phyloP scores from a whole-genome alignment of 179 eudicot genomes.

The Drosera spatulata region DNA sequence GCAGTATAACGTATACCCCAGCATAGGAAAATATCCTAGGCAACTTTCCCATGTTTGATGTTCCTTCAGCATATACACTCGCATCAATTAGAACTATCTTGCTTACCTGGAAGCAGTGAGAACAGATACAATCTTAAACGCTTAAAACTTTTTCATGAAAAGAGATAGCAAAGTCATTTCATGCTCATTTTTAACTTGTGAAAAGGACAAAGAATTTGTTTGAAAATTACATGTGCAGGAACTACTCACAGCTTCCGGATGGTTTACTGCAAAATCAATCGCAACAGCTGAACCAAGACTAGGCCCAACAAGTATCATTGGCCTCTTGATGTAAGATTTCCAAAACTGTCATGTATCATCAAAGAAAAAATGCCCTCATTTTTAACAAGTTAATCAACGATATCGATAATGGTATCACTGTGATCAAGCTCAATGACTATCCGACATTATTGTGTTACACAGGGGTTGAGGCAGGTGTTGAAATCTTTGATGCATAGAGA shows the following conservation, averaged over 20 bases:
- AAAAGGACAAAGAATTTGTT: no score
- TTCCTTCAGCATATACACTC: constrained; percentile 86
- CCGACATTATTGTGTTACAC: no score
- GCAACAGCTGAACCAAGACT: constrained; percentile 96
- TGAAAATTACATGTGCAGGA: background rate
- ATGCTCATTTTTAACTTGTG: no score
- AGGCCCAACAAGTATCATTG: constrained; percentile 81
- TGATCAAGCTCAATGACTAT: no score
- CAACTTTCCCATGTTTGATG: constrained; percentile 48
- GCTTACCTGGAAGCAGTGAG: constrained; percentile 43
- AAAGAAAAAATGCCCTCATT: no score
- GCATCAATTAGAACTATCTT: constrained; percentile 80
- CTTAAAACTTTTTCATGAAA: no score
- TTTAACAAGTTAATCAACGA: no score
- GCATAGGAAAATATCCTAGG: constrained; percentile 72
- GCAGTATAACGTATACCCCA: constrained; percentile 35
- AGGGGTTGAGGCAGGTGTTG: no score
- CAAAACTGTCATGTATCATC: constrained; percentile 37
- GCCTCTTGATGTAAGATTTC: constrained; percentile 65
- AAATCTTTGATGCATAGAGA: constrained; percentile 1
- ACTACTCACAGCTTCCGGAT: constrained; percentile 85
- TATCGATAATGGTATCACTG: no score
- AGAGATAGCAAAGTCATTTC: no score
- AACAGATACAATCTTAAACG: no score
- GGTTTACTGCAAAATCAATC: constrained; percentile 62